Conservation (phyloP, 768 basidiomycete species). For the Pisolithus tinctorius region DNA sequence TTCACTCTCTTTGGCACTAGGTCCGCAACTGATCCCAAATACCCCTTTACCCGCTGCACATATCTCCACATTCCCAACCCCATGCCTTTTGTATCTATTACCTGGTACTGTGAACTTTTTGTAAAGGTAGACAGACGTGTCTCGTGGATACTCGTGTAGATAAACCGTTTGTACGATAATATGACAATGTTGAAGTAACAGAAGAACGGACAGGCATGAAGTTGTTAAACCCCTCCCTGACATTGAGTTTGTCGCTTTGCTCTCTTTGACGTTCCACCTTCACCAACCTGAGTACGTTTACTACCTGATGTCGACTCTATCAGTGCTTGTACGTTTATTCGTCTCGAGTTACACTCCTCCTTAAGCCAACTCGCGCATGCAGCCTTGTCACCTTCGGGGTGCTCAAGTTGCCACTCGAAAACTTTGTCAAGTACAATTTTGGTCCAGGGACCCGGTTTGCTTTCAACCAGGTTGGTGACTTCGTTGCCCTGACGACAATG, state of each 20-base stretch:
- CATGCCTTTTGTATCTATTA: conserved; percentile 15
- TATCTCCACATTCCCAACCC: conserved; percentile 3
- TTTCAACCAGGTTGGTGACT: conserved; percentile 46
- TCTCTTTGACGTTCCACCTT: conserved; percentile 22
- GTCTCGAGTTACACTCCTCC: conserved; percentile 43
- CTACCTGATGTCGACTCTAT: conserved; percentile 10
- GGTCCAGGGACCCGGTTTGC: conserved; percentile 66
- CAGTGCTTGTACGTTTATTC: conserved; percentile 30
- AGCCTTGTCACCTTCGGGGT: conserved; percentile 60
- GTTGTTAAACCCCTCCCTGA: not conserved
- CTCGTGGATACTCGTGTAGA: not conserved
- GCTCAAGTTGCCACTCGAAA: conserved; percentile 78
- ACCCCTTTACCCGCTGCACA: conserved; percentile 6
- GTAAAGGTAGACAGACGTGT: conserved; percentile 1
- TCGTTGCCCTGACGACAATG: conserved; percentile 56
- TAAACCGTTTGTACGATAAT: not conserved
- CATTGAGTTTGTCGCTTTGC: conserved; percentile 18
- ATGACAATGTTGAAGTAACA: not conserved
- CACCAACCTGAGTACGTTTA: conserved; percentile 21
- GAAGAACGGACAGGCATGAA: not conserved
- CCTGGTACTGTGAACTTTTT: not conserved
- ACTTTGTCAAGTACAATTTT: conserved; percentile 57
- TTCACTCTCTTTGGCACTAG: not conserved
- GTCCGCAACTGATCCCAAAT: not conserved
- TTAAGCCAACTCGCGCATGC: conserved; percentile 68